phyloP scores from a whole-genome alignment of 2,329 filamentous ascomycete genomes.

The Neurospora sp. region DNA sequence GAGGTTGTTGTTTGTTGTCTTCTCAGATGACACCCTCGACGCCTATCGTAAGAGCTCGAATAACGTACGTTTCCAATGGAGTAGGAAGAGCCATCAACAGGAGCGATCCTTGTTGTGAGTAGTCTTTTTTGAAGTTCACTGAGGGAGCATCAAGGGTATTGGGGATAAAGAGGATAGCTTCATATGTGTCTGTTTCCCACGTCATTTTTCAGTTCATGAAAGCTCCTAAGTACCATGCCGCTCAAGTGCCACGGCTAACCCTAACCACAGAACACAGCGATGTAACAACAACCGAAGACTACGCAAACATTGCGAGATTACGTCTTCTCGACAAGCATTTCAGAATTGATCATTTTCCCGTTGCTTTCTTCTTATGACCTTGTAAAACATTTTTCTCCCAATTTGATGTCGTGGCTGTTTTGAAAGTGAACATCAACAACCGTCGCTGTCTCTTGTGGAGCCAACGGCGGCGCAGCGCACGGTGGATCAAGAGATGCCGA shows the following conservation, averaged over 20 bases:
- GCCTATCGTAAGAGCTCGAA: neutral
- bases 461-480: neutral
- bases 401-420: neutral
- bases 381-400: neutral
- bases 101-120: neutral
- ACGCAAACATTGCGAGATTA: neutral
- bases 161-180: neutral
- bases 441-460: neutral
- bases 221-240: neutral
- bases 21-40: neutral
- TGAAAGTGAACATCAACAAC: neutral
- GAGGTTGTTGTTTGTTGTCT: neutral
- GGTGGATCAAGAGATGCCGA: neutral
- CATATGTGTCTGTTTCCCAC: neutral
- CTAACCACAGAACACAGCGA: neutral
- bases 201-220: neutral
- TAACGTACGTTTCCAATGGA: neutral
- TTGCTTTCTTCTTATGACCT: neutral
- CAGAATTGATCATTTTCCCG: neutral
- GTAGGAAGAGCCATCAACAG: neutral
- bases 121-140: neutral
- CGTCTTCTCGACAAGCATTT: neutral
- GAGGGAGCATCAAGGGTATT: neutral
- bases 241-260: neutral
- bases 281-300: neutral